A percentile compares a stretch with the other conserved stretches of the same genome.
phyloP scores from a whole-genome alignment of 257 asterid species.

The Solanum sitiens region DNA sequence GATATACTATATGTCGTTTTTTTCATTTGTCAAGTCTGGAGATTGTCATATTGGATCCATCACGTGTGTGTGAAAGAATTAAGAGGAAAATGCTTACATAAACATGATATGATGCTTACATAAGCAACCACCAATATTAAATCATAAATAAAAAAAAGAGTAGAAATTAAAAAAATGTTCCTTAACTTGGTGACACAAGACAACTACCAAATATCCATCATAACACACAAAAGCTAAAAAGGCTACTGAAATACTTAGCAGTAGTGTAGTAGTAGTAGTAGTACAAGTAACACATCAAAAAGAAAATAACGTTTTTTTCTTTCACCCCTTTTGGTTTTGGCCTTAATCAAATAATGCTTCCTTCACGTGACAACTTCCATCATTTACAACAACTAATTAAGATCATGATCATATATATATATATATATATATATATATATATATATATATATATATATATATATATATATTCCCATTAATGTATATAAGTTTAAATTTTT shows the following conservation, averaged over 20 bases:
- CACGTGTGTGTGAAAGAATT: neutral
- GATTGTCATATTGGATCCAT: neutral
- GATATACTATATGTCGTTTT: neutral
- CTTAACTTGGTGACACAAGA: conserved; percentile 45
- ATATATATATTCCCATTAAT: neutral
- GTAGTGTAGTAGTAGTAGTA: neutral
- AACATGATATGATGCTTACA: conserved; percentile 55
- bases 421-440: no score
- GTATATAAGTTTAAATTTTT: neutral
- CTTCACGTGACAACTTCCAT: neutral
- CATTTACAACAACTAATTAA: neutral
- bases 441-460: no score
- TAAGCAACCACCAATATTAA: conserved; percentile 46
- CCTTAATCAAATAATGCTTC: neutral
- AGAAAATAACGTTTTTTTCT: neutral
- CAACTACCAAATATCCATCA: conserved; percentile 59
- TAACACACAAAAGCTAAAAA: conserved; percentile 35
- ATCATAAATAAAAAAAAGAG: neutral
- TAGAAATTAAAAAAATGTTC: conserved; percentile 3
- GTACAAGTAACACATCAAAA: neutral
- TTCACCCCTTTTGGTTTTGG: neutral
- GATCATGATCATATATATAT: no score
- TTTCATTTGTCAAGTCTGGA: neutral
- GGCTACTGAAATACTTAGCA: conserved; percentile 15
- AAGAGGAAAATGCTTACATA: conserved; percentile 33